phyloP scores from a whole-genome alignment of 2,329 filamentous ascomycete genomes.

The Cadophora sp. region DNA sequence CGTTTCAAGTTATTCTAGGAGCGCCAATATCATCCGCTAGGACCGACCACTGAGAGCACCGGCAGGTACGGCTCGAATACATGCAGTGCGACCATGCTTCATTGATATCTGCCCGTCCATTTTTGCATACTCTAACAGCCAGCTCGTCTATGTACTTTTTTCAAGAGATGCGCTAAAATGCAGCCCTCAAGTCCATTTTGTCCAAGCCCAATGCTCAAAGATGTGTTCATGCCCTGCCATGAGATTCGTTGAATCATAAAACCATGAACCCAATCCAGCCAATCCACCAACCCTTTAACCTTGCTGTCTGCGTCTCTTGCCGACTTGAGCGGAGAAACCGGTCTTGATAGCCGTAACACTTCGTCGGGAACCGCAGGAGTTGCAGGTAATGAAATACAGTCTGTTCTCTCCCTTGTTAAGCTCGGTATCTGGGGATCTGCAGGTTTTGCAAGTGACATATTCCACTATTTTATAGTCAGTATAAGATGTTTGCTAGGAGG shows the following conservation, averaged over 20 bases:
- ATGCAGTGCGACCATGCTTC: constrained; percentile 12
- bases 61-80: neutral
- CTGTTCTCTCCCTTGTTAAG: constrained; percentile 99
- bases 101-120: constrained; percentile 12
- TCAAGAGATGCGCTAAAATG: constrained; percentile 17
- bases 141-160: constrained; percentile 25
- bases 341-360: constrained; percentile 99
- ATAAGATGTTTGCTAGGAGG: neutral
- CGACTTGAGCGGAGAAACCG: constrained; percentile 99
- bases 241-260: constrained; percentile 22
- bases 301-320: constrained; percentile 96
- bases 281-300: constrained; percentile 60
- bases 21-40: neutral
- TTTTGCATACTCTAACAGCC: constrained; percentile 17
- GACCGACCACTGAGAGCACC: neutral
- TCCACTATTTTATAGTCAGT: constrained; percentile 61
- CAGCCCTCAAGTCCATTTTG: constrained; percentile 18
- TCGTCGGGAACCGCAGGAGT: constrained; percentile 81
- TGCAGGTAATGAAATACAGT: constrained; percentile 98
- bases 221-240: constrained; percentile 18
- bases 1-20: constrained; percentile 1
- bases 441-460: constrained; percentile 99
- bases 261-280: constrained; percentile 17
- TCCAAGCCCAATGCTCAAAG: constrained; percentile 19
- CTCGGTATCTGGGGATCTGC: constrained; percentile 91